These are phyloP conservation scores for Alternaria panax DNA, from an alignment of 2,329 filamentous ascomycete genomes.

Conservation along the genomic window DNA sequence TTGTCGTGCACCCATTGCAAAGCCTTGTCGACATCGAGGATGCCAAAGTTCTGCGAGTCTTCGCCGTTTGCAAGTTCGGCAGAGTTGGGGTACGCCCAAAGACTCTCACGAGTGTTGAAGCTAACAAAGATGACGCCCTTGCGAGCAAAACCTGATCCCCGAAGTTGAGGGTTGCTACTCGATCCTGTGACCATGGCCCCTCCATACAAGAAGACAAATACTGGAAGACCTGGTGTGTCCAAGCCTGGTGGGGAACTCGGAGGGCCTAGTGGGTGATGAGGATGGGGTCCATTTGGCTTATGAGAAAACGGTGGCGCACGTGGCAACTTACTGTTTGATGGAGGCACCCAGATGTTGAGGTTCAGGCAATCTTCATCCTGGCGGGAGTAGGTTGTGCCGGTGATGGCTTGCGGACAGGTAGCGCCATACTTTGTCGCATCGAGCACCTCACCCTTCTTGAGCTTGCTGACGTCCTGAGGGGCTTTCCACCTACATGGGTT, in stretches of 20 bases:
- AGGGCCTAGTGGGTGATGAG: constrained; percentile 1
- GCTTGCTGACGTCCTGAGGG: constrained; percentile 21
- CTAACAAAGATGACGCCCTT: constrained; percentile 36
- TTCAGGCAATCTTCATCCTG: constrained; percentile 51
- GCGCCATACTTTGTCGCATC: constrained; percentile 31
- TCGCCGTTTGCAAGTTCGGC: constrained; percentile 39
- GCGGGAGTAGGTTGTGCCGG: constrained; percentile 27
- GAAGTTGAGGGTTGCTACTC: constrained; percentile 52
- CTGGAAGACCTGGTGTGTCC: constrained; percentile 25
- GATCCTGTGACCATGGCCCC: constrained; percentile 53
- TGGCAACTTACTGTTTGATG: neutral
- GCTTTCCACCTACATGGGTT: constrained; percentile 26
- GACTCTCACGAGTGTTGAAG: constrained; percentile 41
- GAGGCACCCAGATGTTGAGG: constrained; percentile 39
- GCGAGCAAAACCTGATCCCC: constrained; percentile 50
- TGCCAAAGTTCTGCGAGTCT: constrained; percentile 43
- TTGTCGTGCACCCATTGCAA: constrained; percentile 48
- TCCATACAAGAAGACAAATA: constrained; percentile 56
- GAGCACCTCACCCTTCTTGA: constrained; percentile 19
- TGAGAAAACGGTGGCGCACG: constrained; percentile 5
- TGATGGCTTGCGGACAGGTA: constrained; percentile 36
- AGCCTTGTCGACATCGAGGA: constrained; percentile 50
- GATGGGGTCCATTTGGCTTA: constrained; percentile 8
- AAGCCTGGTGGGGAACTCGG: neutral
- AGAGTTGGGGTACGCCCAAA: constrained; percentile 54